A percentile compares a stretch with the other conserved stretches of the same genome.
phyloP scores from a whole-genome alignment of 1,284 basidiomycete species.

The Tetrapyrgos nigripes region DNA sequence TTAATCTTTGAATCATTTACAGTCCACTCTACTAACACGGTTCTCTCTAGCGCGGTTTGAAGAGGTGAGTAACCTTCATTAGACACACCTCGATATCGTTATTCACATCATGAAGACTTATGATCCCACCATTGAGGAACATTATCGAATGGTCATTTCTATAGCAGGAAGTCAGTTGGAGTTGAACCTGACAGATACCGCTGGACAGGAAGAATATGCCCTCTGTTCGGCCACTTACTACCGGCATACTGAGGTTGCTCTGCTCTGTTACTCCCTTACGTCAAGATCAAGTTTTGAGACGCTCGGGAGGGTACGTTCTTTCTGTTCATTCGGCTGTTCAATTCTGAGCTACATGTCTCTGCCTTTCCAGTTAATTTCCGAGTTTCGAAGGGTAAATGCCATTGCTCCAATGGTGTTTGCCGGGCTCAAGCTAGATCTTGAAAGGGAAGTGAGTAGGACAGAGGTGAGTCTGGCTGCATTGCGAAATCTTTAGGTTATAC shows the following conservation, averaged over 20 bases:
- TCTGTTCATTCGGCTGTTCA: not conserved
- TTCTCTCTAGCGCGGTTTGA: too few species aligned
- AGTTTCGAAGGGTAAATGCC: not conserved
- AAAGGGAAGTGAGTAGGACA: not conserved
- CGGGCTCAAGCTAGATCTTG: not conserved
- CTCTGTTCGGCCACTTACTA: not conserved
- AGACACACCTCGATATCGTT: too few species aligned
- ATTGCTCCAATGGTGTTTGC: not conserved
- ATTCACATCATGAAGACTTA: not conserved
- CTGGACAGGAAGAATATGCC: not conserved
- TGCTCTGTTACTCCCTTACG: not conserved
- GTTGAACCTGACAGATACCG: not conserved
- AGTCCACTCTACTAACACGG: too few species aligned
- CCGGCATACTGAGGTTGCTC: not conserved
- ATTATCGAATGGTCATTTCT: not conserved
- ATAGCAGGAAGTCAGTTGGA: not conserved
- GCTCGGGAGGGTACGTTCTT: not conserved
- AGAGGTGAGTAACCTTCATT: too few species aligned
- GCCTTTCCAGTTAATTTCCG: not conserved
- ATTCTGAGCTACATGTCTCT: not conserved
- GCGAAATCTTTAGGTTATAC: not conserved
- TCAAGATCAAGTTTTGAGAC: not conserved
- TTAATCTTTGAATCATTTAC: too few species aligned
- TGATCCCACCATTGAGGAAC: not conserved
- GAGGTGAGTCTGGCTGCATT: not conserved